Evolutionary conservation across 169 alveolate genomes (phyloP).

Genomic region (Perkinsus chesapeaki): DNA sequence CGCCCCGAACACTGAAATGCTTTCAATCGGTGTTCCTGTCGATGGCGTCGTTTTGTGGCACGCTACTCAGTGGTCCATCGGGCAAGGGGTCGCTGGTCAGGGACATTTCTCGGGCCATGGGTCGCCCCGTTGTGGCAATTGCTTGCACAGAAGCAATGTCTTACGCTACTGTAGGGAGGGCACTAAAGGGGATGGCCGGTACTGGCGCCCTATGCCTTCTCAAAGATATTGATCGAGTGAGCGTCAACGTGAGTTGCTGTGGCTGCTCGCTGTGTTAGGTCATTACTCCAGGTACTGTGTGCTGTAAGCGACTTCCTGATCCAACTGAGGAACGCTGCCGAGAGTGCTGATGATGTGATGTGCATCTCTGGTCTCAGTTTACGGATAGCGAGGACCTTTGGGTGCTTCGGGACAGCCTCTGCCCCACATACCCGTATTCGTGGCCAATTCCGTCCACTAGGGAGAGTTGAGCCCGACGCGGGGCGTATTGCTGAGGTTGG

Average conservation of each 20-base stretch:
- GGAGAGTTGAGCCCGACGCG: not conserved
- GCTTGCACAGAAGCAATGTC: not conserved
- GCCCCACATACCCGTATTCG: no score
- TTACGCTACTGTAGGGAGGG: not conserved
- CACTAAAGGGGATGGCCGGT: not conserved
- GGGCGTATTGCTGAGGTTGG: not conserved
- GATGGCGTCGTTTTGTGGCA: not conserved
- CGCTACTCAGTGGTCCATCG: not conserved
- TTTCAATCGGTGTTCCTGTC: not conserved
- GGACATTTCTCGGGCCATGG: not conserved
- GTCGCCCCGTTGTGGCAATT: not conserved
- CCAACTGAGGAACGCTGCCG: no score
- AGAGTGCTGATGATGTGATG: no score
- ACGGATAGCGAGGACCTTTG: no score
- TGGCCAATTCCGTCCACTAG: not conserved
- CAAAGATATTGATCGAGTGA: not conserved
- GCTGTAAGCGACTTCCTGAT: no score
- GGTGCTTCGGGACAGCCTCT: no score
- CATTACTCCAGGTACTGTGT: not conserved
- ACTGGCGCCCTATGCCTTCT: not conserved
- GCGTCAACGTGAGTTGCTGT: not conserved
- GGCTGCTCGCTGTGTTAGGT: no score
- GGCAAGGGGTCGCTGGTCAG: not conserved
- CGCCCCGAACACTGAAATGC: not conserved
- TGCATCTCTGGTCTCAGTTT: no score